These are phyloP conservation scores for Leishmania tropica DNA, from an alignment of 208 protist genomes.

Conservation along the genomic window DNA sequence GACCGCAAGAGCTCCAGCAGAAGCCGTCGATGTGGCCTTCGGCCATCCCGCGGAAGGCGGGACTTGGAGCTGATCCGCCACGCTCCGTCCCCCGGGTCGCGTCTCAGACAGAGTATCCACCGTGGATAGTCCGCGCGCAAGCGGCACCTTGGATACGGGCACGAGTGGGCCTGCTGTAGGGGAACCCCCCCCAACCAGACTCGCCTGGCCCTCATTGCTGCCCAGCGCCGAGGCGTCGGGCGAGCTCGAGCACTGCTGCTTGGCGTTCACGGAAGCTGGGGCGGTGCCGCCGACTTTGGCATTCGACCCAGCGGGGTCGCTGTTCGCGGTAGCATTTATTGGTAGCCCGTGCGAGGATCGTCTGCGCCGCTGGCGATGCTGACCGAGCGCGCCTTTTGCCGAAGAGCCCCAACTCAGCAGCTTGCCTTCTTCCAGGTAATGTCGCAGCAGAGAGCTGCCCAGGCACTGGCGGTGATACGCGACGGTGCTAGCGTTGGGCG, in stretches of 20 bases:
- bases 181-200: not conserved
- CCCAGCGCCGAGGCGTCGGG: not conserved
- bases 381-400: conserved; percentile 39
- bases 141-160: not conserved
- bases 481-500: conserved; percentile 8
- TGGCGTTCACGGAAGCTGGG: too few relatives aligned
- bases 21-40: not conserved
- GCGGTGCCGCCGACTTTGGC: not conserved
- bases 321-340: not conserved
- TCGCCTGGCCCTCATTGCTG: not conserved
- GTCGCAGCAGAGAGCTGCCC: conserved; percentile 21
- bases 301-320: not conserved
- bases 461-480: conserved; percentile 13
- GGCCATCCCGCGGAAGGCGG: not conserved
- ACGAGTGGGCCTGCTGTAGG: not conserved
- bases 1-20: not conserved
- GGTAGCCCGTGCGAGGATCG: not conserved
- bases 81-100: not conserved
- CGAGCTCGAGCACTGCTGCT: not conserved
- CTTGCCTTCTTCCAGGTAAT: conserved; percentile 36
- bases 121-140: not conserved
- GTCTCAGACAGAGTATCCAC: not conserved
- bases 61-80: not conserved
- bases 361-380: conserved; percentile 1
- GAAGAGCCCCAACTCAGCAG: conserved; percentile 41